Evolutionary conservation across 2,329 filamentous ascomycete species (phyloP).

Genomic region (Colletotrichum aenigma): DNA sequence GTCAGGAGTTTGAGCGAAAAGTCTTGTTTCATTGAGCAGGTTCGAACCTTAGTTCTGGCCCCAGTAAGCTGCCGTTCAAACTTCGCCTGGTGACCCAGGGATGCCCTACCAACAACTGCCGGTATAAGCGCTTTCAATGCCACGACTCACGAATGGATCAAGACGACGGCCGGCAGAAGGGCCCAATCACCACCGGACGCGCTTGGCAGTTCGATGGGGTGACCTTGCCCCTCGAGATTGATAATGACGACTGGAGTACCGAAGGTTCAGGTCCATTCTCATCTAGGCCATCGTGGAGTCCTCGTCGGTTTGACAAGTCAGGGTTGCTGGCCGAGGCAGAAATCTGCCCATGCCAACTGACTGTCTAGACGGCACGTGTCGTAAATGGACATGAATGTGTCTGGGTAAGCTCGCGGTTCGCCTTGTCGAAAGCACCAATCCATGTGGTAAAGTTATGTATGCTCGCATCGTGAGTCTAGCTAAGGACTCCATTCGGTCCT

Average conservation of each 20-base stretch:
- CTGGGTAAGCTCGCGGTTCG: not conserved
- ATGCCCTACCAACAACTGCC: not conserved
- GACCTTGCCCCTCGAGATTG: not conserved
- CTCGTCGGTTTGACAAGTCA: not conserved
- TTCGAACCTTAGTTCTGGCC: not conserved
- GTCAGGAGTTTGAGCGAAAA: not conserved
- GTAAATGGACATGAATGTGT: not conserved
- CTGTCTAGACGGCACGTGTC: not conserved
- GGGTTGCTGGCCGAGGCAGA: not conserved
- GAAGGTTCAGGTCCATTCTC: not conserved
- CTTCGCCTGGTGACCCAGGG: not conserved
- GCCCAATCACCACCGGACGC: not conserved
- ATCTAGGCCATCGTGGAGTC: not conserved
- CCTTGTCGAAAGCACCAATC: not conserved
- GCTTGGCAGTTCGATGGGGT: not conserved
- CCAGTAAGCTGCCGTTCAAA: not conserved
- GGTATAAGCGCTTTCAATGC: not conserved
- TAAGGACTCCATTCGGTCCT: not conserved
- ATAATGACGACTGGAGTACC: not conserved
- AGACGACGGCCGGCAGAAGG: not conserved
- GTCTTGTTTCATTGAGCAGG: not conserved
- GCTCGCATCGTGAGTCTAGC: not conserved
- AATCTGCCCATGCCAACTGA: not conserved
- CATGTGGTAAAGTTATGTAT: not conserved
- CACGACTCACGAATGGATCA: not conserved